phyloP scores from a whole-genome alignment of 805 yeast genomes.

The Hanseniaspora meyeri region DNA sequence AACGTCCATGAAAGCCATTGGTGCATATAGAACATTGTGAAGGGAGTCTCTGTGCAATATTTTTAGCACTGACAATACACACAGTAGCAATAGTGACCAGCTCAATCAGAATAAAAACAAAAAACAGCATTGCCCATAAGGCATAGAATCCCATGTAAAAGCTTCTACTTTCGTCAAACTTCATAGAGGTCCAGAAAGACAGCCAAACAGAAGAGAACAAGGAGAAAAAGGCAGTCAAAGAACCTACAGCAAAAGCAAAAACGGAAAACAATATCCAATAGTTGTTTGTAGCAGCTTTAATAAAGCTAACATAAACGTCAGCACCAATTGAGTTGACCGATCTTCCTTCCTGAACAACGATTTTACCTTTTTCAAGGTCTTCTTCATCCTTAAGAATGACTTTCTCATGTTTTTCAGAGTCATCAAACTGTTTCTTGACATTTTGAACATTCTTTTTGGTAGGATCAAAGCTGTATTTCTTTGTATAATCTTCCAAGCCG shows the following conservation, averaged over 20 bases:
- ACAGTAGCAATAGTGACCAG: constrained; percentile 26
- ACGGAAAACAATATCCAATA: constrained; percentile 20
- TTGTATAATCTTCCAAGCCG: constrained; percentile 19
- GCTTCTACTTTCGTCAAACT: constrained; percentile 37
- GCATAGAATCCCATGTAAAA: constrained; percentile 71
- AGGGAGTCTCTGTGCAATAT: constrained; percentile 52
- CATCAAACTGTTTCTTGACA: neutral
- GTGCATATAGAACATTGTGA: constrained; percentile 53
- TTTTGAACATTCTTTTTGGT: constrained; percentile 15
- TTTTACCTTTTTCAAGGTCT: constrained; percentile 25
- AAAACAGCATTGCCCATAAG: constrained; percentile 40
- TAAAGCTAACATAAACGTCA: constrained; percentile 39
- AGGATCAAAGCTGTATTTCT: constrained; percentile 14
- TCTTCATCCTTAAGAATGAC: constrained; percentile 10
- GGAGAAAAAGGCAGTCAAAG: constrained; percentile 23
- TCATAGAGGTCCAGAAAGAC: constrained; percentile 63
- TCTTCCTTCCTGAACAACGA: constrained; percentile 41
- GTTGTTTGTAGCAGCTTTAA: constrained; percentile 45
- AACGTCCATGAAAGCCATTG: constrained; percentile 73
- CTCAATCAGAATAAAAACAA: constrained; percentile 32
- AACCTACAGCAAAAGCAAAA: constrained; percentile 21
- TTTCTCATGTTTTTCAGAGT: constrained; percentile 15
- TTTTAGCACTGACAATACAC: constrained; percentile 42
- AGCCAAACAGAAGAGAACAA: constrained; percentile 45
- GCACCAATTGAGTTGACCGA: constrained; percentile 44